Conservation (phyloP, 2,329 filamentous ascomycete genomes). For the Xylaria sp. region DNA sequence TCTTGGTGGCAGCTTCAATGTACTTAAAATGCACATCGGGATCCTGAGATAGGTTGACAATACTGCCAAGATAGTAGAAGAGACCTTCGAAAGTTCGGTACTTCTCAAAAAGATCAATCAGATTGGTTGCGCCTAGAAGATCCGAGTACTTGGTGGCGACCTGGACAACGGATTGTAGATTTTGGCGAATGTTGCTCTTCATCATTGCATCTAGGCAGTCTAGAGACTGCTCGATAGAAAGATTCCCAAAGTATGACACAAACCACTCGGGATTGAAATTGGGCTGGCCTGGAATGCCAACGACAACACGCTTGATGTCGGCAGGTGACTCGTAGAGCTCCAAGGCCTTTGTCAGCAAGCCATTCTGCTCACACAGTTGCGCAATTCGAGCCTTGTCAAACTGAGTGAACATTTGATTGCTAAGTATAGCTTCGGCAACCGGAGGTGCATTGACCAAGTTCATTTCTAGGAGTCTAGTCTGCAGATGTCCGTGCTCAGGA, state of each 20-base stretch:
- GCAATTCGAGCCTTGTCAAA: constrained; percentile 93
- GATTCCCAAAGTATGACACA: constrained; percentile 87
- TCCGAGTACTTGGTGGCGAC: constrained; percentile 98
- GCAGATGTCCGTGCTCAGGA: constrained; percentile 89
- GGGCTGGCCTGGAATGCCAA: constrained; percentile 80
- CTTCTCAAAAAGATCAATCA: constrained; percentile 96
- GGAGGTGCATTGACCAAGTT: constrained; percentile 96
- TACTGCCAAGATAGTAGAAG: constrained; percentile 97
- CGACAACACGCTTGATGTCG: constrained; percentile 86
- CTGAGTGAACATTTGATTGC: constrained; percentile 98
- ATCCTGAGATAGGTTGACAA: constrained; percentile 96
- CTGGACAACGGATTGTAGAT: constrained; percentile 91
- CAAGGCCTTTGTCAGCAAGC: constrained; percentile 82
- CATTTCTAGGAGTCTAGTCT: constrained; percentile 97
- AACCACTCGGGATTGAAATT: constrained; percentile 93
- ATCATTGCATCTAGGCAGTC: constrained; percentile 97
- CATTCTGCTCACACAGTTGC: constrained; percentile 89
- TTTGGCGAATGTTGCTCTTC: constrained; percentile 94
- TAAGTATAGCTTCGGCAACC: constrained; percentile 95
- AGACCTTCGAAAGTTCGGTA: constrained; percentile 96
- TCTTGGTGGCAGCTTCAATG: constrained; percentile 93
- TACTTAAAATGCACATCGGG: constrained; percentile 99
- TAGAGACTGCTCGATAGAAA: constrained; percentile 93
- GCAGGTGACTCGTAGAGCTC: constrained; percentile 94
- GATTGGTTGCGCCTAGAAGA: constrained; percentile 80